Evolutionary conservation across 306 rosid species (phyloP), one percentile per base, ranked within the genome.

Genomic region (Geum urbanum): DNA sequence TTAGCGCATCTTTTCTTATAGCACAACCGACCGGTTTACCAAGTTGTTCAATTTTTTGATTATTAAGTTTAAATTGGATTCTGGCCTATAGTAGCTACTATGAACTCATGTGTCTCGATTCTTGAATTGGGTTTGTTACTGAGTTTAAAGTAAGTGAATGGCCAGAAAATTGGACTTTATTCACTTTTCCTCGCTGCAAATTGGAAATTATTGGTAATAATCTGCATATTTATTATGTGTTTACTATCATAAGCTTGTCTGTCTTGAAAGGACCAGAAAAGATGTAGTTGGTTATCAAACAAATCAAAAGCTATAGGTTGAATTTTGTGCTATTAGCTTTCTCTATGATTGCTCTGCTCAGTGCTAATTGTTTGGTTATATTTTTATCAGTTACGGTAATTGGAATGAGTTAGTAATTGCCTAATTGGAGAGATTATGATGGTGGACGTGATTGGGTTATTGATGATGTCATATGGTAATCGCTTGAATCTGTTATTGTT

Each of bases 1-100:
- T 94, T 94, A 94, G 98, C 95, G 97, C 97, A 86, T 90, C 75
- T 64, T 83, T 75, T 77, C 62, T 72, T 64, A 7, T 66, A 9
- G 37, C 44, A 44, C 60, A 22, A 12, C 45, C 51, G 0, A 44
- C 4, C 9, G 1, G 2, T 0, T 5, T n/a, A 5, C 6, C 5
- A 3, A 3, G 2, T n/a, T n/a, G n/a, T n/a, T n/a, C n/a, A n/a
- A n/a, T n/a, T 12, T 48, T 48, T 48, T 48, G n/a, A 49, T 49
- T 49, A 27, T 1, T 18, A 49, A 49, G 53, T 49, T 14, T 7
- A 43, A 43, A 43, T 27, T 27, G 32, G 14, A 47, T 13, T 51
- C 56, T 27, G 6, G 3, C 6, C 63, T 14, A 0, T 13, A 27
- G 2, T 5, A 8, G 61, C 16, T 55, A 55, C 3, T 24, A 24